These are phyloP conservation scores for Ricinus communis DNA, from an alignment of 345 rosid species.

Conservation along the genomic window DNA sequence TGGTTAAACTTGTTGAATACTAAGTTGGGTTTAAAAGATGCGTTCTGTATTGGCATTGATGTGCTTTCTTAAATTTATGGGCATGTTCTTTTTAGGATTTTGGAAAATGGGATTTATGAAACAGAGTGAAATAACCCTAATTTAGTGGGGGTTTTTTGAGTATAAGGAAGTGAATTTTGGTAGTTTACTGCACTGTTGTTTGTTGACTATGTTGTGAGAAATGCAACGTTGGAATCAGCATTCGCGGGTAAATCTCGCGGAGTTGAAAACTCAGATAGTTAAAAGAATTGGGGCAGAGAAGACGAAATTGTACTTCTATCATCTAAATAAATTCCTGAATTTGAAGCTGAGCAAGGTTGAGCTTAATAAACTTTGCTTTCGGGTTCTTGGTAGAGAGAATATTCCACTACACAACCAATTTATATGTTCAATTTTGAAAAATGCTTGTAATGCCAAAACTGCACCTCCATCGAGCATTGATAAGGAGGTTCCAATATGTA, in stretches of 20 bases:
- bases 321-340: conserved; percentile 38
- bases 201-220: conserved; percentile 24
- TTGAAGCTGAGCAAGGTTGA: conserved; percentile 35
- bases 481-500: conserved; percentile 17
- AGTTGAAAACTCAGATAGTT: conserved; percentile 36
- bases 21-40: conserved; percentile 1
- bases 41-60: conserved; percentile 7
- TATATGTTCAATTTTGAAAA: conserved; percentile 41
- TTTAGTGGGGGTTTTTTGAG: conserved; percentile 12
- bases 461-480: conserved; percentile 27
- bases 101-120: conserved; percentile 20
- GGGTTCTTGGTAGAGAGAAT: conserved; percentile 42
- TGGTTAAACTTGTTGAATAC: neutral
- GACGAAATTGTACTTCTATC: conserved; percentile 38
- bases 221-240: conserved; percentile 25
- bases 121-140: conserved; percentile 12
- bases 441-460: conserved; percentile 38
- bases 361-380: conserved; percentile 37
- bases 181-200: neutral
- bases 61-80: conserved; percentile 6
- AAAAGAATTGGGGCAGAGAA: conserved; percentile 40
- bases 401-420: conserved; percentile 44
- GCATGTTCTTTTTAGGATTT: neutral
- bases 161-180: conserved; percentile 5
- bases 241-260: conserved; percentile 27